Evolutionary conservation across 495 filamentous ascomycete species (phyloP), one percentile per base, ranked within the genome.

Genomic region (Penicillium ucsense): DNA sequence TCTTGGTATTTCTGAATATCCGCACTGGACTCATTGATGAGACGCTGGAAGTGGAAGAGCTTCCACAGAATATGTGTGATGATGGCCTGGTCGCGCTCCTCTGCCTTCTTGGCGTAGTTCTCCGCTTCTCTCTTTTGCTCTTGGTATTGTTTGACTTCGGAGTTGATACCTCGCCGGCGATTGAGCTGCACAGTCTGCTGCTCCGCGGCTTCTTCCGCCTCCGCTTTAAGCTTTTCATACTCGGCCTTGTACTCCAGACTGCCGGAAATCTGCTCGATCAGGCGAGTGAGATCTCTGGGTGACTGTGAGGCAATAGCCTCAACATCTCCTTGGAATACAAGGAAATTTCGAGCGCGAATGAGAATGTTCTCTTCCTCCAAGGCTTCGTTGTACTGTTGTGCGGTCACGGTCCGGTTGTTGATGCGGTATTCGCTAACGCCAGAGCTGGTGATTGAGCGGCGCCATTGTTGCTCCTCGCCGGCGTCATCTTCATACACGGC

Each of bases 401-500:
- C 89, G 4, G 83, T 87, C 31, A 97, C 94, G 38, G 85, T 75
- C 33, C 83, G 82, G 54, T 92, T 86, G 66, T 99, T 95, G 74
- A 99, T 95, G 33, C 91, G 82, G 64, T 96, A 97, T 61, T 97
- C 94, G 80, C 89, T 95, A 20, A 79, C 80, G 35, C 94, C 92
- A 47, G 79, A 75, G 59, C 77, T 86, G 10, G 92, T 95, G 60
- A 99, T 97, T 45, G 81, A 82, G 39, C 92, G 86, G 66, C 94
- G 95, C 92, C 92, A 99, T 57, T 83, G 78, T 54, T 95, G 89
- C 65, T 94, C 87, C 50, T 97, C 90, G 33, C 90, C 91, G 3
- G 89, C 89, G 64, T 97, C 92, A 54, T 99, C 92, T 62, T 96
- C 90, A 66, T 96, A 99, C 33, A 97, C 89, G 6, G 92, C 92